Evolutionary conservation across 1,139 yeast genomes (phyloP), one percentile per base, ranked within the genome.

Genomic region (Magnusiomyces sp.): DNA sequence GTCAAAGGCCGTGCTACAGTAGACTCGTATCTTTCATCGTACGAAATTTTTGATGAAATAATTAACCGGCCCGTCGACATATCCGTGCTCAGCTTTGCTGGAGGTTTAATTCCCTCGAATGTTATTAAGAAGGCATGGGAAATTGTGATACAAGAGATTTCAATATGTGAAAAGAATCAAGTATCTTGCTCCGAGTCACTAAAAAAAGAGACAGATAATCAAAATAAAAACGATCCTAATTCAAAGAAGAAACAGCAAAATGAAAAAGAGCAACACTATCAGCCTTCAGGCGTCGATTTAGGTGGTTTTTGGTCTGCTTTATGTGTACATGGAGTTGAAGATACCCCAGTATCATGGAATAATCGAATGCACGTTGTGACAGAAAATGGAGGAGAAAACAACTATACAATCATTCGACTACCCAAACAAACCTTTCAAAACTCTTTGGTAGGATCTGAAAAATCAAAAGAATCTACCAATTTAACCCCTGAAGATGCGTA

Each of bases 311-410:
- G 62, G 62, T 57, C 56, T 41, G 55, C 58, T 1, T 48, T 66
- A 2, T 55, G 53, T 9, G 65, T 58, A 4, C 51, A 51, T 31
- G 70, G 69, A 6, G 56, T 57, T n/a, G 59, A 55, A 29, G 59
- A 63, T 41, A 44, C 60, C 7, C 69, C 70, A 0, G 53, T 59
- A 1, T 60, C 66, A 1, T 65, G 67, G 67, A 54, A 50, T n/a
- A 43, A 52, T n/a, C 54, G 53, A 32, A 61, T 61, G 45, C 65
- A 61, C 46, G 48, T 53, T 7, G 11, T 55, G 31, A 42, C 50
- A 46, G 19, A 52, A 49, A 32, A 42, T 5, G 56, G 56, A 10
- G 68, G 67, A 2, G 63, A 59, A 31, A 56, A 58, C 41, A 53
- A 59, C 32, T 60, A 58, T 47, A 47, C 62, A 1, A 42, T 63